Conservation (phyloP, 192 early-diverging fungal species). For the Obelidium mucronatum region DNA sequence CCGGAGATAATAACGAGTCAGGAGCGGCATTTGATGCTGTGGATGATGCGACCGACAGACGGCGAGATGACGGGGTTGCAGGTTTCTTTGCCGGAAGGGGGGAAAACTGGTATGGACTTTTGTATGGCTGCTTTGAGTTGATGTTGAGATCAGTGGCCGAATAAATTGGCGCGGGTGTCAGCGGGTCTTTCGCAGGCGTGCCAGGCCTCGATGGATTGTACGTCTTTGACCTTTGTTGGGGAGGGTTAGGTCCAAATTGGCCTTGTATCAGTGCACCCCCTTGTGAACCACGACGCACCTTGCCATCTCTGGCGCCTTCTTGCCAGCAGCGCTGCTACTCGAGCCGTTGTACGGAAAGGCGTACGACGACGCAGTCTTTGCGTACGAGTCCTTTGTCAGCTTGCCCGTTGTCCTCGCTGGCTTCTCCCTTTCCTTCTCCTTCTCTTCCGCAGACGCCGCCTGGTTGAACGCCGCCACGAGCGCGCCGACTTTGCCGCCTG, state of each 20-base stretch:
- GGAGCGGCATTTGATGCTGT: not conserved
- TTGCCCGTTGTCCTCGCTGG: not conserved
- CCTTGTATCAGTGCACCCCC: not conserved
- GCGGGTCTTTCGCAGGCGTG: not conserved
- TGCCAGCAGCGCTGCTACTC: too few species aligned
- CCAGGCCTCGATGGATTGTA: not conserved
- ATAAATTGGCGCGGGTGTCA: not conserved
- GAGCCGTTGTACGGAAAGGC: slow-evolving; percentile 1
- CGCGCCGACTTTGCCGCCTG: slow-evolving; percentile 23
- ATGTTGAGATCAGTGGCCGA: slow-evolving; percentile 18
- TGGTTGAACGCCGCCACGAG: slow-evolving; percentile 27
- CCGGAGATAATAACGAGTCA: not conserved
- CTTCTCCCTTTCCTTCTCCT: not conserved
- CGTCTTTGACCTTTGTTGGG: not conserved
- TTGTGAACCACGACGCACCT: slow-evolving; percentile 1
- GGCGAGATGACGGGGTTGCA: not conserved
- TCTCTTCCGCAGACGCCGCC: not conserved
- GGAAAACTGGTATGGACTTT: slow-evolving; percentile 14
- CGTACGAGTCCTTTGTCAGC: slow-evolving; percentile 21
- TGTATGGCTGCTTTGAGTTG: slow-evolving; percentile 18
- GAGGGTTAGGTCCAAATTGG: slow-evolving; percentile 2
- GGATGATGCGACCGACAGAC: not conserved
- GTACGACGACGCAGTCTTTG: not conserved
- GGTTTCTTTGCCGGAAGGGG: not conserved
- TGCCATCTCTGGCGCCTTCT: not conserved